Evolutionary conservation across 2,329 filamentous ascomycete species (phyloP).

Genomic region (Byssochlamys sp.): DNA sequence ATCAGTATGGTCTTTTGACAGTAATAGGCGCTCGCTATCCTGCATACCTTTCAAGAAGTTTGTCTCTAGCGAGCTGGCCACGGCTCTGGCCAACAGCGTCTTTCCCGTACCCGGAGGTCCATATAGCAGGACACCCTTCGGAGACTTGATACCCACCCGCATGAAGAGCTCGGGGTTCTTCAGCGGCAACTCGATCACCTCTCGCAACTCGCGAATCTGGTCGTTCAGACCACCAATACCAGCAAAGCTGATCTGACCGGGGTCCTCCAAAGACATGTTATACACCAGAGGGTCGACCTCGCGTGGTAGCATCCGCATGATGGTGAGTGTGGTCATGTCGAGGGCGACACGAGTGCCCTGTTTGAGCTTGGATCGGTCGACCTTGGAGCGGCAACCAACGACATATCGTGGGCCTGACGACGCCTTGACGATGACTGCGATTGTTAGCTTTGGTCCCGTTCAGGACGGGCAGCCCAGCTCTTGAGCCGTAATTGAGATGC

Average conservation of each 20-base stretch:
- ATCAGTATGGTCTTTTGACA: constrained; percentile 5
- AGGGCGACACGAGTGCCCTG: constrained; percentile 94
- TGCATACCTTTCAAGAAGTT: constrained; percentile 88
- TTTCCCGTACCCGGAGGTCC: constrained; percentile 95
- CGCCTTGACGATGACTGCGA: constrained; percentile 88
- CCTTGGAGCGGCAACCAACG: constrained; percentile 94
- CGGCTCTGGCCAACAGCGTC: constrained; percentile 84
- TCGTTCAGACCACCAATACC: constrained; percentile 97
- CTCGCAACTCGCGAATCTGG: constrained; percentile 90
- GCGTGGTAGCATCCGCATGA: constrained; percentile 98
- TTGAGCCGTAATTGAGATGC: neutral
- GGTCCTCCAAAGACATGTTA: constrained; percentile 99
- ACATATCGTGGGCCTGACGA: constrained; percentile 96
- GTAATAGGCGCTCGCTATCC: neutral
- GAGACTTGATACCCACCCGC: constrained; percentile 94
- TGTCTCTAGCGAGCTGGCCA: constrained; percentile 91
- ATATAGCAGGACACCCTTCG: constrained; percentile 92
- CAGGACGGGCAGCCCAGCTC: neutral
- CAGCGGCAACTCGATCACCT: constrained; percentile 93
- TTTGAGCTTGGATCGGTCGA: constrained; percentile 94
- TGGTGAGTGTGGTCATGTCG: constrained; percentile 98
- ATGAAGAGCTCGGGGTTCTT: constrained; percentile 98
- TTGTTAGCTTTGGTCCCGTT: constrained; percentile 13
- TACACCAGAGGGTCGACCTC: constrained; percentile 98
- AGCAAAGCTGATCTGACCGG: constrained; percentile 92